Evolutionary conservation across 2,329 filamentous ascomycete species (phyloP), one percentile per base, ranked within the genome.

Genomic region (Aspergillus thermomutatus): DNA sequence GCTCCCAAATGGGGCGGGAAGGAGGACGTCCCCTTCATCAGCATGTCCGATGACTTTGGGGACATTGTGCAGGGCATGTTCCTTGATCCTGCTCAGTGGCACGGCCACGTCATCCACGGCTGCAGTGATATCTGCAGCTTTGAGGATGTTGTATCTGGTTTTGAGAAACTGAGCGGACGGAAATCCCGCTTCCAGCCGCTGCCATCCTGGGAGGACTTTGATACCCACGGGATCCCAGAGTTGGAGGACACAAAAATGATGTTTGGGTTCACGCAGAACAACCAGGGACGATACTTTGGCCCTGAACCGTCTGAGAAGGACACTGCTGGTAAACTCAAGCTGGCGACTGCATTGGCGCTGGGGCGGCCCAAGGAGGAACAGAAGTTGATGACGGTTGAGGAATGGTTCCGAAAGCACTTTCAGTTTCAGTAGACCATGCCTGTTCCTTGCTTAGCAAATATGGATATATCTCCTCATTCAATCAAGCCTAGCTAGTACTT

Each of bases 11-110:
- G 75, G 74, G 78, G 77, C 3, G 77, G 76, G 0, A 69, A 69
- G 1, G 69, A 72, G 40, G 61, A 70, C 7, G 65, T 78, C 0
- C 77, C 75, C 0, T 77, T 73, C 58, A 69, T 80, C 25, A 66
- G 69, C 26, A 73, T 79, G 3, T 60, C 57, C 0, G 70, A 76
- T 34, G 77, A 80, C 61, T 80, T 71, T 54, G 78, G 78, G 3
- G 78, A 80, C 52, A 68, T 80, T 19, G 72, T 80, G 10, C 78
- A 80, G 7, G 78, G 77, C 2, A 66, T 78, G 3, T 74, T 80
- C 19, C 66, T 80, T 7, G 66, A 72, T 11, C 77, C 77, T 1
- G 65, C 66, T 47, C 67, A 68, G 41, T 76, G 73, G 65, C 71
- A 72, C 57, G 70, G 73, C 1, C 62, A 59, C 3, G 61, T 76